Percentiles rank a stretch among this genome's conserved stretches.
Conservation (phyloP, 2,329 filamentous ascomycete genomes). For the Talaromyces pinophilus region DNA sequence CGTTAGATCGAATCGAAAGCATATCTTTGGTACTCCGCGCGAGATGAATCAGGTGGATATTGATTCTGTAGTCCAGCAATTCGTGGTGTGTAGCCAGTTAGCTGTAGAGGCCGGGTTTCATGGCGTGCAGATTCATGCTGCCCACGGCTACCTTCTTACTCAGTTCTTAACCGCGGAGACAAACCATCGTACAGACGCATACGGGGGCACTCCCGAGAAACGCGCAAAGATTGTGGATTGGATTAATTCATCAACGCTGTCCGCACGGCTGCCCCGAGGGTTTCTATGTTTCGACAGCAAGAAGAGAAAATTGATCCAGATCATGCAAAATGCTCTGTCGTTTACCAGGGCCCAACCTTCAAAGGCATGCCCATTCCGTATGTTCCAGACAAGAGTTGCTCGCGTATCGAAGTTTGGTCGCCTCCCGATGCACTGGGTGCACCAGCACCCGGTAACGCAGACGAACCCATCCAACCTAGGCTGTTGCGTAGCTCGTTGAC, state of each 20-base stretch:
- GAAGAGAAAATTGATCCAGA: conserved; percentile 14
- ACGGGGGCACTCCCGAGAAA: conserved; percentile 51
- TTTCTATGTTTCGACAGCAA: conserved; percentile 41
- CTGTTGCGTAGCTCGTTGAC: conserved; percentile 73
- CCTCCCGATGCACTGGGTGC: conserved; percentile 37
- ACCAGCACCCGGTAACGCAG: conserved; percentile 32
- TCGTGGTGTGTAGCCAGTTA: conserved; percentile 56
- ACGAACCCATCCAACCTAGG: conserved; percentile 73
- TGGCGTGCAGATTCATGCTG: conserved; percentile 57
- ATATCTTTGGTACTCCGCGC: conserved; percentile 52
- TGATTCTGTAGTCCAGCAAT: conserved; percentile 53
- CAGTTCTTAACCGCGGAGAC: conserved; percentile 44
- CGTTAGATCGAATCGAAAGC: conserved; percentile 23
- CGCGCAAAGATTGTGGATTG: conserved; percentile 45
- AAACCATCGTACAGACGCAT: conserved; percentile 52
- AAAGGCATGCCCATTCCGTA: conserved; percentile 58
- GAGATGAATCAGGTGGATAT: conserved; percentile 61
- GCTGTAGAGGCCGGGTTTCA: conserved; percentile 54
- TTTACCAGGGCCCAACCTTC: conserved; percentile 59
- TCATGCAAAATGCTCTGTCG: background rate
- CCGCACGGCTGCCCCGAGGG: conserved; percentile 44
- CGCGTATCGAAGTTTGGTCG: conserved; percentile 53
- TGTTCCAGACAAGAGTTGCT: conserved; percentile 59
- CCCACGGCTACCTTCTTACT: conserved; percentile 53
- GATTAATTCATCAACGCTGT: conserved; percentile 48